These are phyloP conservation scores for Dactylella cylindrospora DNA, from an alignment of 2,329 filamentous ascomycete genomes.

Conservation along the genomic window DNA sequence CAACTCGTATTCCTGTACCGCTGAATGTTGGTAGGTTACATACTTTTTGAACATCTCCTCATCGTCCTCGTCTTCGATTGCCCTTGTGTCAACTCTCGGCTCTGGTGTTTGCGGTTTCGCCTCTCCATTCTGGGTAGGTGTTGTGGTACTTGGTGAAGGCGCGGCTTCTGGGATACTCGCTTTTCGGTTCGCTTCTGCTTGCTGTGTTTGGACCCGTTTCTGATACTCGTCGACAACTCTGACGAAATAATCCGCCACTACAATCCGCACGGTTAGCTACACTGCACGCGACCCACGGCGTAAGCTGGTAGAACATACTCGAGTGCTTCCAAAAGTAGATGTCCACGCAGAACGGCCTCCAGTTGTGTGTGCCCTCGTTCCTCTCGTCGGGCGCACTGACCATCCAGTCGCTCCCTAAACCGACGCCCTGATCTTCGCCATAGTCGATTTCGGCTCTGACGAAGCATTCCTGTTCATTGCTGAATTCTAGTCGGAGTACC, in stretches of 20 bases:
- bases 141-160: slow-evolving; percentile 3
- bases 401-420: slow-evolving; percentile 41
- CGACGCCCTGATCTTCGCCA: slow-evolving; percentile 26
- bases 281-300: not conserved
- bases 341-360: slow-evolving; percentile 39
- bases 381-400: slow-evolving; percentile 26
- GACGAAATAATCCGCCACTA: slow-evolving; percentile 40
- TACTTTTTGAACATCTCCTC: slow-evolving; percentile 41
- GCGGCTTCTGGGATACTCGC: slow-evolving; percentile 6
- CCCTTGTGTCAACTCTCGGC: slow-evolving; percentile 14
- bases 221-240: slow-evolving; percentile 39
- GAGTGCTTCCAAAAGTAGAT: slow-evolving; percentile 43
- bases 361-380: slow-evolving; percentile 39
- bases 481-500: slow-evolving; percentile 23
- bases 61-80: slow-evolving; percentile 22
- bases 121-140: not conserved
- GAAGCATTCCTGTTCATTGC: slow-evolving; percentile 37
- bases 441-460: slow-evolving; percentile 42
- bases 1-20: not conserved
- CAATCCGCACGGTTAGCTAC: not conserved
- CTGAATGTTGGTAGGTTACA: not conserved
- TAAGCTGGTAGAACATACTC: slow-evolving; percentile 12
- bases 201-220: slow-evolving; percentile 21
- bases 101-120: slow-evolving; percentile 10
- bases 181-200: slow-evolving; percentile 14